A percentile compares a stretch with the other conserved stretches of the same genome.
These are phyloP conservation scores for Coprinopsis cinerea DNA, from an alignment of 768 basidiomycete genomes.

Conservation along the genomic window DNA sequence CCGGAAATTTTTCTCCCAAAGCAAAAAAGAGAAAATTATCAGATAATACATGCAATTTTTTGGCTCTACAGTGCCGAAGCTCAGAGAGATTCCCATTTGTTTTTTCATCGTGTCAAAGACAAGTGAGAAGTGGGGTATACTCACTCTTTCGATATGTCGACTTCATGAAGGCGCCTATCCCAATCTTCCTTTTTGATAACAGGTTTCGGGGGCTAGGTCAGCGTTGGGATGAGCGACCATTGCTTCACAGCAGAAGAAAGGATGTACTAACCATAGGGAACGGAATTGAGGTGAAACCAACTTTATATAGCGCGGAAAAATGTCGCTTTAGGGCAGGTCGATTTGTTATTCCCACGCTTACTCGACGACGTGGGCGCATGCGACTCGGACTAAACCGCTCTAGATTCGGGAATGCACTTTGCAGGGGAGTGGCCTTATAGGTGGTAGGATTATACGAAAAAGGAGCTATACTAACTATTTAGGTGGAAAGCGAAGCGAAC, in stretches of 20 bases:
- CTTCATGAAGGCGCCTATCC: slow-evolving; percentile 78
- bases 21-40: slow-evolving; percentile 29
- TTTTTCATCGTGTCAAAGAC: slow-evolving; percentile 47
- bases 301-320: slow-evolving; percentile 23
- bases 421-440: too few relatives aligned
- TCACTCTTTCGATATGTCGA: slow-evolving; percentile 85
- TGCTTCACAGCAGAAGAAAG: slow-evolving; percentile 7
- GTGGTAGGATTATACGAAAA: slow-evolving; percentile 9
- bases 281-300: slow-evolving; percentile 13
- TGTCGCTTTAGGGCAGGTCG: slow-evolving; percentile 31
- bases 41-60: slow-evolving; percentile 88
- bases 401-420: too few relatives aligned
- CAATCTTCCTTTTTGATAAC: slow-evolving; percentile 77
- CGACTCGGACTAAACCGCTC: too few relatives aligned
- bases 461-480: not conserved
- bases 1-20: slow-evolving; percentile 17
- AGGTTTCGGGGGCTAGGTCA: slow-evolving; percentile 43
- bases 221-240: slow-evolving; percentile 1
- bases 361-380: too few relatives aligned
- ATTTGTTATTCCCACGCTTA: not conserved
- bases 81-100: slow-evolving; percentile 99
- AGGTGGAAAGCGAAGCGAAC: not conserved
- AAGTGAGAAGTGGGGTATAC: slow-evolving; percentile 30
- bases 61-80: slow-evolving; percentile 50
- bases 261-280: slow-evolving; percentile 29